These are phyloP conservation scores for Neopestalotiopsis sp. DNA, from an alignment of 2,329 filamentous ascomycete species.

Conservation along the genomic window DNA sequence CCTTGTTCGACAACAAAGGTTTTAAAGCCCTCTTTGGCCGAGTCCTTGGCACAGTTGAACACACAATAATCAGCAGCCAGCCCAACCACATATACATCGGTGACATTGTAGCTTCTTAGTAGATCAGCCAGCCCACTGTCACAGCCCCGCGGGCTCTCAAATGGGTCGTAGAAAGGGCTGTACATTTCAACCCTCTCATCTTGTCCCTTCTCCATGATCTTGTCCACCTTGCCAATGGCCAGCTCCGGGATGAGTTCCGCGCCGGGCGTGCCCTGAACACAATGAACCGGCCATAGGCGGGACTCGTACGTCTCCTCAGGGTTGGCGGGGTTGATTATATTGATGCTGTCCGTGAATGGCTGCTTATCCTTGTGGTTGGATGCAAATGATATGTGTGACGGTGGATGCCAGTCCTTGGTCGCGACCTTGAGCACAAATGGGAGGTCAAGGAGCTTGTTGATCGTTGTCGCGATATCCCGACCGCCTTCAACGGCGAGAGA, in stretches of 20 bases:
- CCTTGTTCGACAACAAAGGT: slow-evolving; percentile 81
- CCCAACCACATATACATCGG: slow-evolving; percentile 85
- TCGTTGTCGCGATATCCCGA: slow-evolving; percentile 68
- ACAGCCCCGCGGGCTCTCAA: slow-evolving; percentile 62
- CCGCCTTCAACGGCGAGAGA: slow-evolving; percentile 81
- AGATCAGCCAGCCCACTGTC: slow-evolving; percentile 66
- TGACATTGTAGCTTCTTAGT: slow-evolving; percentile 64
- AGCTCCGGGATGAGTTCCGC: slow-evolving; percentile 77
- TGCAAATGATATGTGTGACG: slow-evolving; percentile 86
- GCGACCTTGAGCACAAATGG: slow-evolving; percentile 77
- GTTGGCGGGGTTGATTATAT: slow-evolving; percentile 71
- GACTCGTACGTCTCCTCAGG: slow-evolving; percentile 66
- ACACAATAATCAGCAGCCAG: slow-evolving; percentile 92
- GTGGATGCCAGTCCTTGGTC: slow-evolving; percentile 92
- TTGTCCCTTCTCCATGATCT: slow-evolving; percentile 78
- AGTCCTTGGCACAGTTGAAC: slow-evolving; percentile 79
- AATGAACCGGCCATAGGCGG: slow-evolving; percentile 89
- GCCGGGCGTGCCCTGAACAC: slow-evolving; percentile 76
- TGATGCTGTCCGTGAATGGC: slow-evolving; percentile 70
- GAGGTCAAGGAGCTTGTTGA: slow-evolving; percentile 78
- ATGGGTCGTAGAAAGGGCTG: slow-evolving; percentile 85
- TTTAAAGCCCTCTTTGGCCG: slow-evolving; percentile 74
- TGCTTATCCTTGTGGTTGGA: slow-evolving; percentile 72
- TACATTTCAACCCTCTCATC: slow-evolving; percentile 87
- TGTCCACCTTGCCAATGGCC: slow-evolving; percentile 61